Percentiles rank a stretch among this genome's conserved stretches.
phyloP scores from a whole-genome alignment of 768 basidiomycete species.

The Harrya chromipes region DNA sequence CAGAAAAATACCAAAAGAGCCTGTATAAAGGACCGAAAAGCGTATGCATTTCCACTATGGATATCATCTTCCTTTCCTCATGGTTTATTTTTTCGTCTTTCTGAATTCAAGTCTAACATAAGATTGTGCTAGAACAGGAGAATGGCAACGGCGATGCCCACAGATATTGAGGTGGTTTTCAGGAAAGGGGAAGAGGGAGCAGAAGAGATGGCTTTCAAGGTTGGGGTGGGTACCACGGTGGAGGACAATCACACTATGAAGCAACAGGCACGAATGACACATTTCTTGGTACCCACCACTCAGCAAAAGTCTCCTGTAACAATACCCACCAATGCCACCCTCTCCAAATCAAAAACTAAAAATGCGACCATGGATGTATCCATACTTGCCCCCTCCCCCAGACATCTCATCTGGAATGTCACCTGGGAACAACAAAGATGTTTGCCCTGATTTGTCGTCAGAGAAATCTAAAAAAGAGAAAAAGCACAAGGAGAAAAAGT shows the following conservation, averaged over 20 bases:
- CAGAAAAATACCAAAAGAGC: conserved; percentile 89
- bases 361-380: neutral
- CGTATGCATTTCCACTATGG: conserved; percentile 11
- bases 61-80: too few relatives aligned
- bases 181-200: conserved; percentile 32
- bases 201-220: conserved; percentile 32
- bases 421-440: conserved; percentile 2
- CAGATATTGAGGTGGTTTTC: conserved; percentile 3
- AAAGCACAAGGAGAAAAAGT: conserved; percentile 18
- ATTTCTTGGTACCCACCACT: conserved; percentile 67
- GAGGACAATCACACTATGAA: conserved; percentile 20
- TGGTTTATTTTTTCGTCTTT: neutral
- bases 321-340: conserved; percentile 15
- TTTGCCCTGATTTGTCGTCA: neutral
- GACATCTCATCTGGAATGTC: neutral
- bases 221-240: conserved; percentile 25
- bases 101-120: neutral
- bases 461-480: conserved; percentile 18
- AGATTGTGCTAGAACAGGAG: conserved; percentile 6
- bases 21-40: conserved; percentile 79
- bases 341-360: neutral
- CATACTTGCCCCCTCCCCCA: neutral
- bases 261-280: conserved; percentile 68
- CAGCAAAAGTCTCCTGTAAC: conserved; percentile 45
- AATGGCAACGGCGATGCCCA: conserved; percentile 20